Evolutionary conservation across 2,329 filamentous ascomycete genomes (phyloP).

Genomic region (Lachnellula occidentalis): DNA sequence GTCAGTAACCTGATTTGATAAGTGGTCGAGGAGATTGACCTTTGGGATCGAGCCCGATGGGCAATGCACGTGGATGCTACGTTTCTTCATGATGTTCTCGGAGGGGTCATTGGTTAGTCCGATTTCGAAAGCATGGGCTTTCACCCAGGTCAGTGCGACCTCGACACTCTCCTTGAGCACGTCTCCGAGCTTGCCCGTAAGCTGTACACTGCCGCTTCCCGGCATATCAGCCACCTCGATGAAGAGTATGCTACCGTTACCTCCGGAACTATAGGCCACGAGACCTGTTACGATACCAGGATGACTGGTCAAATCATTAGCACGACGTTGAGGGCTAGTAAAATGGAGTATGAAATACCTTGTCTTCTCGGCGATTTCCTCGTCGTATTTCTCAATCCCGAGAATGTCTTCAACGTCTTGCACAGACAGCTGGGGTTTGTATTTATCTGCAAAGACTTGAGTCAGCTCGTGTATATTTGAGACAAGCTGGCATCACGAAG

Average conservation of each 20-base stretch:
- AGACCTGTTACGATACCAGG: constrained; percentile 94
- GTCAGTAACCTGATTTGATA: constrained; percentile 13
- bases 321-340: not conserved
- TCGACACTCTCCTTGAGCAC: constrained; percentile 97
- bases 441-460: constrained; percentile 43
- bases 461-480: constrained; percentile 2
- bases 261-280: constrained; percentile 88
- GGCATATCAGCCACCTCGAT: constrained; percentile 99
- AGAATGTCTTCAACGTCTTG: constrained; percentile 86
- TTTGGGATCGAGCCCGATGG: constrained; percentile 93
- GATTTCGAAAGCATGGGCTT: constrained; percentile 87
- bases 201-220: constrained; percentile 82
- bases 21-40: constrained; percentile 58
- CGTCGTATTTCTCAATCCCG: constrained; percentile 88
- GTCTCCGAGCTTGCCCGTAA: constrained; percentile 93
- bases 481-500: not conserved
- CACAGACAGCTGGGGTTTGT: constrained; percentile 67
- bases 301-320: constrained; percentile 41
- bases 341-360: constrained; percentile 26
- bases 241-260: constrained; percentile 93
- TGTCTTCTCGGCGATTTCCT: constrained; percentile 86
- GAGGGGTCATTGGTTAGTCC: constrained; percentile 74
- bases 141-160: constrained; percentile 94
- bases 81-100: constrained; percentile 92
- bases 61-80: constrained; percentile 93